phyloP scores from a whole-genome alignment of 2,329 filamentous ascomycete species.

The Calonectria fujianensis region DNA sequence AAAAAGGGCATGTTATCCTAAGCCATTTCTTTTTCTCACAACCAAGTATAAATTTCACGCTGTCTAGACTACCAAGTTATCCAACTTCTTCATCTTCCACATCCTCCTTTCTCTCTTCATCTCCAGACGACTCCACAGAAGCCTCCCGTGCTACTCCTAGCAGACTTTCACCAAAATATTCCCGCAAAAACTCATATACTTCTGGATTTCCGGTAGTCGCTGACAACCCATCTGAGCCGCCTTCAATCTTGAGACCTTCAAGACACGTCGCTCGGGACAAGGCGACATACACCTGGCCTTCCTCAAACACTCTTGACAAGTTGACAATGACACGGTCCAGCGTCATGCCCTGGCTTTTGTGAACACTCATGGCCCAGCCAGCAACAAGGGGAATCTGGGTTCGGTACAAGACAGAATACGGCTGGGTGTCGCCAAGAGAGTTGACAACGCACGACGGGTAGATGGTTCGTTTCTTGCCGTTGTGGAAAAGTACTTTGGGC shows the following conservation, averaged over 20 bases:
- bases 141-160: too few species aligned
- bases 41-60: too few species aligned
- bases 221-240: background rate
- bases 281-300: conserved; percentile 76
- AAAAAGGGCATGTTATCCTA: too few species aligned
- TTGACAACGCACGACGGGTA: conserved; percentile 70
- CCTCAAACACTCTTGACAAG: conserved; percentile 70
- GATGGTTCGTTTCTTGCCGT: conserved; percentile 66
- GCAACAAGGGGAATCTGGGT: conserved; percentile 77
- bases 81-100: too few species aligned
- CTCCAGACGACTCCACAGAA: too few species aligned
- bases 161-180: background rate
- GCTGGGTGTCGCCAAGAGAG: conserved; percentile 66
- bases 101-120: too few species aligned
- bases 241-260: conserved; percentile 45
- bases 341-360: conserved; percentile 79
- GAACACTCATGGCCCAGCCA: conserved; percentile 78
- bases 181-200: conserved; percentile 35
- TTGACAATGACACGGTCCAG: conserved; percentile 75
- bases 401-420: conserved; percentile 70
- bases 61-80: too few species aligned
- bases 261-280: conserved; percentile 49
- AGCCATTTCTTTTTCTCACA: too few species aligned
- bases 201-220: conserved; percentile 15
- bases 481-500: conserved; percentile 69